phyloP scores from a whole-genome alignment of 2,329 filamentous ascomycete genomes.

The Dryadomyces quercus-mongolicae region DNA sequence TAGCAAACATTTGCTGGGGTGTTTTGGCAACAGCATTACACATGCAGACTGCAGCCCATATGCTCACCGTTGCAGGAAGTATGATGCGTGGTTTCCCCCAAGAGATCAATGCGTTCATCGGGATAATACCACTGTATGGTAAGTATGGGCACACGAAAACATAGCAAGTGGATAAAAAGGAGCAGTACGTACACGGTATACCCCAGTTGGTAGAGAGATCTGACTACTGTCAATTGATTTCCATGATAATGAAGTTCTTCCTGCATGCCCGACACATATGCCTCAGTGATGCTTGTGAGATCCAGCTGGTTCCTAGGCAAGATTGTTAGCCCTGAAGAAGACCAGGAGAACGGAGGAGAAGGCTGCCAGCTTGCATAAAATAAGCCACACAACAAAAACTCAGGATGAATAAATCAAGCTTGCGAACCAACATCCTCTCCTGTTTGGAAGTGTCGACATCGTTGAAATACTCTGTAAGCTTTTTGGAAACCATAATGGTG shows the following conservation, averaged over 20 bases:
- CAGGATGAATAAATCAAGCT: constrained; percentile 47
- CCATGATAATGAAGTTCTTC: constrained; percentile 36
- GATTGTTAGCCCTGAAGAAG: no score
- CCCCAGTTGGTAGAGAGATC: constrained; percentile 28
- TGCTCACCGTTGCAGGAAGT: constrained; percentile 50
- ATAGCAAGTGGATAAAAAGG: background rate
- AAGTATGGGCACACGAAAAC: background rate
- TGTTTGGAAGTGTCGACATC: constrained; percentile 9
- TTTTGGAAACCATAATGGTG: background rate
- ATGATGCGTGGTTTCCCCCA: constrained; percentile 51
- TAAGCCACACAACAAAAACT: constrained; percentile 51
- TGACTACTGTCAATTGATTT: constrained; percentile 40
- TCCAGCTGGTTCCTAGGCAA: constrained; percentile 23
- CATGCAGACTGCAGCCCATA: constrained; percentile 55
- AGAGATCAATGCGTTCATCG: constrained; percentile 49
- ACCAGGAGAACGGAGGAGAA: background rate
- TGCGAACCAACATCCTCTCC: constrained; percentile 15
- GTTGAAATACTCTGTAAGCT: background rate
- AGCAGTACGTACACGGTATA: constrained; percentile 22
- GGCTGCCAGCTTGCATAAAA: constrained; percentile 38
- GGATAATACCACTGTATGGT: constrained; percentile 40
- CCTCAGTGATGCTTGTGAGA: constrained; percentile 38
- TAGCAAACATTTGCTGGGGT: constrained; percentile 44
- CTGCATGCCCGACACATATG: constrained; percentile 41
- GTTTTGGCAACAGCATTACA: constrained; percentile 38